Evolutionary conservation across 768 basidiomycete species (phyloP).

Genomic region (Agrocybe praecox): DNA sequence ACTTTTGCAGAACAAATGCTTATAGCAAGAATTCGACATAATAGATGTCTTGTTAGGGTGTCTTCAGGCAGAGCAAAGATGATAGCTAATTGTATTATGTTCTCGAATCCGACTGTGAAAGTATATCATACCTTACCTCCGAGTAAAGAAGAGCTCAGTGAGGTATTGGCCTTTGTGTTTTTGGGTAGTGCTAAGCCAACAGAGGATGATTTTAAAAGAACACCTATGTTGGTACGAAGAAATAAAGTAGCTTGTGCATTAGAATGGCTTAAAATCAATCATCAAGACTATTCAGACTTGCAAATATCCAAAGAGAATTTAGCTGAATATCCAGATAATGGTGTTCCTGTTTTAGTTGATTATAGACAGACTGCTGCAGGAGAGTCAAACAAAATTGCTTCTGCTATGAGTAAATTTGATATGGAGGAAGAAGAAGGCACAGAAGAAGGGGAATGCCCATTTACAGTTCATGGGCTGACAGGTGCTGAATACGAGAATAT

Average conservation of each 20-base stretch:
- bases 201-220: slow-evolving; percentile 12
- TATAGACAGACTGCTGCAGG: neutral
- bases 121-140: slow-evolving; percentile 34
- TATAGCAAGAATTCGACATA: slow-evolving; percentile 22
- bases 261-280: slow-evolving; percentile 1
- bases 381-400: neutral
- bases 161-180: slow-evolving; percentile 16
- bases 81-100: slow-evolving; percentile 34
- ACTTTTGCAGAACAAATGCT: slow-evolving; percentile 29
- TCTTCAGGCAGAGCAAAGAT: slow-evolving; percentile 31
- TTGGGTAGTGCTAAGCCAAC: slow-evolving; percentile 8
- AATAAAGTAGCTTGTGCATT: neutral
- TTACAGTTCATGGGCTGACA: slow-evolving; percentile 5
- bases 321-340: neutral
- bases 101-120: slow-evolving; percentile 29
- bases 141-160: slow-evolving; percentile 27
- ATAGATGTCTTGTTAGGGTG: slow-evolving; percentile 31
- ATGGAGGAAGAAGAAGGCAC: slow-evolving; percentile 4
- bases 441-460: neutral
- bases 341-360: neutral
- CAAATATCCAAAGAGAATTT: slow-evolving; percentile 4
- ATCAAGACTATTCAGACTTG: slow-evolving; percentile 1
- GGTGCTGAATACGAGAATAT: slow-evolving; percentile 14
- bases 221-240: slow-evolving; percentile 23
- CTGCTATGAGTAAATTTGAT: neutral